These are phyloP conservation scores for Starmera caribaea DNA, from an alignment of 805 yeast genomes.

Conservation along the genomic window DNA sequence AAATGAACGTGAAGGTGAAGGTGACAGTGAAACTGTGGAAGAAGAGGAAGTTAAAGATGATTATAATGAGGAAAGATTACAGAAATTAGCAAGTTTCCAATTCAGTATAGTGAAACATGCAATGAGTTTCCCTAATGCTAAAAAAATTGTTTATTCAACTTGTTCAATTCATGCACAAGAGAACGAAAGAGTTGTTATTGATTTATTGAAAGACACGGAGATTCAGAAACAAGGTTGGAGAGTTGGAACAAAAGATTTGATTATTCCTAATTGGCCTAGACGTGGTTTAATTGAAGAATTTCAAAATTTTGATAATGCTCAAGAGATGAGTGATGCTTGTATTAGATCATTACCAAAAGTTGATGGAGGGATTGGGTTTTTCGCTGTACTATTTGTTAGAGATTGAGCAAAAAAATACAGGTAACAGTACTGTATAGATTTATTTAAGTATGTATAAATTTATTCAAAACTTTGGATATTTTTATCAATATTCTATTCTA, in stretches of 20 bases:
- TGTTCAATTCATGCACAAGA: constrained; percentile 93
- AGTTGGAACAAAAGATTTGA: constrained; percentile 49
- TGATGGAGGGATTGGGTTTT: constrained; percentile 99
- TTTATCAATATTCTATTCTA: constrained; percentile 7
- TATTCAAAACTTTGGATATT: no score
- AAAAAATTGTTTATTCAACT: constrained; percentile 82
- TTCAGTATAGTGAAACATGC: constrained; percentile 85
- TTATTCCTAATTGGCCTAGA: constrained; percentile 77
- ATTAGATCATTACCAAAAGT: constrained; percentile 75
- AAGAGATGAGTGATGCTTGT: constrained; percentile 71
- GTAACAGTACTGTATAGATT: no score
- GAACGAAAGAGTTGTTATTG: constrained; percentile 85
- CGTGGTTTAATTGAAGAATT: constrained; percentile 75
- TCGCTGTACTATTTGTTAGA: constrained; percentile 85
- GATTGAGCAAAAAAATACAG: constrained; percentile 1
- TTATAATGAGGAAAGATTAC: constrained; percentile 42
- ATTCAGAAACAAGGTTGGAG: constrained; percentile 67
- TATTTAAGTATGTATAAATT: no score
- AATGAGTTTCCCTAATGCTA: constrained; percentile 65
- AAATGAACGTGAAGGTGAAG: no score
- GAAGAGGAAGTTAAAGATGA: constrained; percentile 38
- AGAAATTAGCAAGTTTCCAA: constrained; percentile 78
- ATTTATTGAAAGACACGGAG: constrained; percentile 57
- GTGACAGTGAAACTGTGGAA: no score
- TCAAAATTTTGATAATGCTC: constrained; percentile 35